Conservation (phyloP, 2,329 filamentous ascomycete species). For the Alternaria hordeiaustralica region DNA sequence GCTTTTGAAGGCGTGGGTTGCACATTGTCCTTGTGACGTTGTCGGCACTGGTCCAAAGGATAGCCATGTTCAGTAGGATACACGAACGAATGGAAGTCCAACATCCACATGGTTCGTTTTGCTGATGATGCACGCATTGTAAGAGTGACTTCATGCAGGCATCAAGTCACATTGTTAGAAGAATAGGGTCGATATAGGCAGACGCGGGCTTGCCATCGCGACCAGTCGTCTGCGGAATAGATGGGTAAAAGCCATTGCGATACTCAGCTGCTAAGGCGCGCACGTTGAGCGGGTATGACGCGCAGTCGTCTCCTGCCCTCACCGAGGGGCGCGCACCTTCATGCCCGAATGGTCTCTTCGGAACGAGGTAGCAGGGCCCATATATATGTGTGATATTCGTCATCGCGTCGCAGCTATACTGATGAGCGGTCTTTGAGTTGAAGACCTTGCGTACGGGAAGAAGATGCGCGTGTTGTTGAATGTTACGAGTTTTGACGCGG, state of each 20-base stretch:
- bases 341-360: accelerated
- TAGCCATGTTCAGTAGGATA: neutral
- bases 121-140: neutral
- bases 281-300: neutral
- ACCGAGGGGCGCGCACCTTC: neutral
- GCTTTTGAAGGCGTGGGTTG: neutral
- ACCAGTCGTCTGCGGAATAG: no score
- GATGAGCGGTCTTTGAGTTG: neutral
- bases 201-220: no score
- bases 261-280: neutral
- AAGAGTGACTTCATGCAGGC: neutral
- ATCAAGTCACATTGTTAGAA: no score
- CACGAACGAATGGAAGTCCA: neutral
- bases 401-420: neutral
- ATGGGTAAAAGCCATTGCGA: neutral
- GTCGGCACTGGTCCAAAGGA: neutral
- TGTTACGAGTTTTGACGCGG: neutral
- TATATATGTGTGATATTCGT: neutral
- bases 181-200: no score
- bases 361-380: neutral
- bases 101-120: neutral
- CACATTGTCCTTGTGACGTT: neutral
- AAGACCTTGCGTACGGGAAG: neutral
- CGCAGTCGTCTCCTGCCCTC: neutral
- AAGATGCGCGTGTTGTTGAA: neutral